phyloP scores from a whole-genome alignment of 371 early-diverging fungal genomes.

The Mycotypha africana region DNA sequence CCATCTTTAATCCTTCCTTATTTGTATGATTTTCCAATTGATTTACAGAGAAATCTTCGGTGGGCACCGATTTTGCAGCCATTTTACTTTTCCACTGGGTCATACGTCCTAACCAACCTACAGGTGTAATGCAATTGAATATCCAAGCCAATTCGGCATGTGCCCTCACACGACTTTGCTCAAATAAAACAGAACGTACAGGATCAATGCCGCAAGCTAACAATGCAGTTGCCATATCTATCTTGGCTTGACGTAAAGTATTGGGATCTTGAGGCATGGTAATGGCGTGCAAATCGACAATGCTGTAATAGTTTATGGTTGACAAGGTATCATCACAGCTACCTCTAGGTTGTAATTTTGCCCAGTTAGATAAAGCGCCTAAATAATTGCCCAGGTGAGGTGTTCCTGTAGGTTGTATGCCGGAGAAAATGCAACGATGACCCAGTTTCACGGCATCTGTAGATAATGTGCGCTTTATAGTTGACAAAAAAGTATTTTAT shows the following conservation, averaged over 20 bases:
- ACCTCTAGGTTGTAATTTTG: conserved; percentile 63
- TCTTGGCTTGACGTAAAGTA: conserved; percentile 53
- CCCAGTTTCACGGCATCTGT: conserved; percentile 6
- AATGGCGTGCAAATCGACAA: conserved; percentile 91
- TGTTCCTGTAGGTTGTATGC: conserved; percentile 92
- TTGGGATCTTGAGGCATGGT: conserved; percentile 78
- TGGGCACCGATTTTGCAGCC: too few species aligned
- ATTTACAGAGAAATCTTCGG: too few species aligned
- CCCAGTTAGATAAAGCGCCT: conserved; percentile 89
- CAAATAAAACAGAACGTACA: conserved; percentile 68
- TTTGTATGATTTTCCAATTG: conserved; percentile 32
- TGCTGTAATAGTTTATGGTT: conserved; percentile 61
- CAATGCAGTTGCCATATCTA: conserved; percentile 68
- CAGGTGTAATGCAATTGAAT: conserved; percentile 79
- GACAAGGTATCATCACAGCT: too few species aligned
- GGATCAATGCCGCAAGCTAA: conserved; percentile 89
- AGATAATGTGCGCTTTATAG: conserved; percentile 15
- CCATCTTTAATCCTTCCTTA: conserved; percentile 62
- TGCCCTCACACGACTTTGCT: conserved; percentile 68
- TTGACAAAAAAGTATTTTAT: not conserved
- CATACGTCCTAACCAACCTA: conserved; percentile 90
- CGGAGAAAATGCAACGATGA: conserved; percentile 64
- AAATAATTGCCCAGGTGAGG: conserved; percentile 95
- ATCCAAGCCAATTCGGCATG: conserved; percentile 89
- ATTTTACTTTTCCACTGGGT: conserved; percentile 91